Evolutionary conservation across 2,329 filamentous ascomycete genomes (phyloP).

Genomic region (Botrytis paeoniae): DNA sequence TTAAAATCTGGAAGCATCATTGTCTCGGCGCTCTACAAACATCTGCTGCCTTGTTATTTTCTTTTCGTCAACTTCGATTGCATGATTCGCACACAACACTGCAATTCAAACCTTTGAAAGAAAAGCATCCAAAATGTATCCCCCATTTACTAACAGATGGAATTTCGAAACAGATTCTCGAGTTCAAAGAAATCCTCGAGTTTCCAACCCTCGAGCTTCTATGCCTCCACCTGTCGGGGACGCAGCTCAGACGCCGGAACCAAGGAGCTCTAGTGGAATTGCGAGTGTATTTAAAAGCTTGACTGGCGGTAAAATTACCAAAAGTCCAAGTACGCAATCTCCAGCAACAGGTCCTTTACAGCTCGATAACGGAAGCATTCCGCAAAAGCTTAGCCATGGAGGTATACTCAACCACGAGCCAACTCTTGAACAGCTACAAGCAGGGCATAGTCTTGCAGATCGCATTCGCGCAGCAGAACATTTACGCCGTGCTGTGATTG

Average conservation of each 20-base stretch:
- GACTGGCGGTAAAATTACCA: slow-evolving; percentile 52
- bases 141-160: slow-evolving; percentile 14
- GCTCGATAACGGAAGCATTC: slow-evolving; percentile 43
- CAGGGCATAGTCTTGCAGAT: slow-evolving; percentile 49
- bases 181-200: slow-evolving; percentile 17
- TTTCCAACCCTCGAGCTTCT: slow-evolving; percentile 38
- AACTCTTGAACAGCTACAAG: slow-evolving; percentile 53
- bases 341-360: slow-evolving; percentile 42
- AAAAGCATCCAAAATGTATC: not conserved
- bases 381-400: slow-evolving; percentile 40
- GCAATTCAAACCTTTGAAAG: not conserved
- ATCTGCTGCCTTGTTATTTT: not conserved
- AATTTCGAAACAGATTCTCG: slow-evolving; percentile 12
- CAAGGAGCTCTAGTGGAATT: slow-evolving; percentile 54
- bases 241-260: slow-evolving; percentile 53
- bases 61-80: slow-evolving; percentile 9
- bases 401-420: slow-evolving; percentile 53
- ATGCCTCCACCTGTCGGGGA: slow-evolving; percentile 62
- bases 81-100: not conserved
- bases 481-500: slow-evolving; percentile 54
- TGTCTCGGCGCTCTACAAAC: not conserved
- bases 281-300: slow-evolving; percentile 63
- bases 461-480: slow-evolving; percentile 56
- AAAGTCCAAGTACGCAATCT: slow-evolving; percentile 44
- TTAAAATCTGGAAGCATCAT: not conserved